phyloP scores from a whole-genome alignment of 2,329 filamentous ascomycete species.

The Aspergillus proliferans region DNA sequence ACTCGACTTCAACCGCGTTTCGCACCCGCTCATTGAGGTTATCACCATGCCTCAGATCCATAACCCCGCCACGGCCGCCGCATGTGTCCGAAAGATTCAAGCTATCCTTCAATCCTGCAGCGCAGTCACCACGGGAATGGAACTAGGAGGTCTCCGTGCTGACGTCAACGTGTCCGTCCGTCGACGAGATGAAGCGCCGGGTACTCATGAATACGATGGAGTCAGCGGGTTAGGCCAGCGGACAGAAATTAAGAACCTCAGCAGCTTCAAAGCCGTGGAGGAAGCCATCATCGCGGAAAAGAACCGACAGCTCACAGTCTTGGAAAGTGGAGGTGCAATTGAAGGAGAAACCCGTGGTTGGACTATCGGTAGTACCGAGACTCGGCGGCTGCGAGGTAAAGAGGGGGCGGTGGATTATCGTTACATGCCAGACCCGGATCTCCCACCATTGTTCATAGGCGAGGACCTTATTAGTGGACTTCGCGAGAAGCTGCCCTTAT shows the following conservation, averaged over 20 bases:
- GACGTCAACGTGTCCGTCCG: slow-evolving; percentile 93
- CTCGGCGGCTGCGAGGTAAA: slow-evolving; percentile 76
- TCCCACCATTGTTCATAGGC: slow-evolving; percentile 71
- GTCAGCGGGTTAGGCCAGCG: slow-evolving; percentile 67
- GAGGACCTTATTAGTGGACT: slow-evolving; percentile 62
- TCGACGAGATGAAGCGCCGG: slow-evolving; percentile 46
- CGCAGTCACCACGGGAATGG: slow-evolving; percentile 87
- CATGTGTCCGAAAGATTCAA: slow-evolving; percentile 84
- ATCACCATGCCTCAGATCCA: slow-evolving; percentile 89
- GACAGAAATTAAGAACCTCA: slow-evolving; percentile 96
- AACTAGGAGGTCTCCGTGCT: slow-evolving; percentile 79
- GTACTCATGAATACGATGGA: slow-evolving; percentile 48
- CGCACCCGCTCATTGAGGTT: slow-evolving; percentile 86
- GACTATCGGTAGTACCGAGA: slow-evolving; percentile 78
- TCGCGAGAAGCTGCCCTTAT: slow-evolving; percentile 55
- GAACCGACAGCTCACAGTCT: slow-evolving; percentile 74
- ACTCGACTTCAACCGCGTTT: slow-evolving; percentile 90
- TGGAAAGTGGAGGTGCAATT: slow-evolving; percentile 68
- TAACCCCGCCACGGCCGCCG: slow-evolving; percentile 77
- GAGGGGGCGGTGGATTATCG: slow-evolving; percentile 96
- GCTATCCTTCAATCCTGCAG: slow-evolving; percentile 70
- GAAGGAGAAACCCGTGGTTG: slow-evolving; percentile 88
- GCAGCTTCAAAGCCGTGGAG: slow-evolving; percentile 89
- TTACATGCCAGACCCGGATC: slow-evolving; percentile 96
- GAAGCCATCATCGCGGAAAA: slow-evolving; percentile 90